Evolutionary conservation across 2,329 filamentous ascomycete species (phyloP), one percentile per base, ranked within the genome.

Genomic region (Setomelanomma holmii): DNA sequence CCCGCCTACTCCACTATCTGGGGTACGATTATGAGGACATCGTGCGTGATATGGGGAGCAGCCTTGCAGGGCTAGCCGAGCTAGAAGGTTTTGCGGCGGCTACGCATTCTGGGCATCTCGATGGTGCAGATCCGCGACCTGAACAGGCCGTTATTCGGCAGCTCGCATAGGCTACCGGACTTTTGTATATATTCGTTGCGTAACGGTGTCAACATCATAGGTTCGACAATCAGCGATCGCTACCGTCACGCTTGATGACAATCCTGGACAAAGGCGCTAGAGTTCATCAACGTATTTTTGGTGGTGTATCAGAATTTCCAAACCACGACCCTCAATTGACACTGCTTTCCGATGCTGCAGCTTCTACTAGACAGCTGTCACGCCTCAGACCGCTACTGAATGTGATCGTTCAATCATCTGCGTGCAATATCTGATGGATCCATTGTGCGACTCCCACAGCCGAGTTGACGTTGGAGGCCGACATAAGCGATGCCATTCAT

Each of bases 21-120:
- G 72, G 72, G 11, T 61, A 64, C 27, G 69, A 74, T 42, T 56
- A 70, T 34, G 66, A 72, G 30, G 70, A 74, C 34, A 69, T 71
- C 24, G 46, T 62, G 30, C 61, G 64, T 17, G 67, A 71, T 45
- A 48, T 75, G 39, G 71, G 69, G 30, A 64, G 54, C 50, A 58
- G 53, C 45, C 64, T 74, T 34, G 64, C 56, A 23, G 56, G 63
- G 45, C 56, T 70, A 49, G 71, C 67, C 42, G 65, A 68, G 46
- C 61, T 72, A 58, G 64, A 71, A 62, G 60, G 56, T 64, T 68
- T 55, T 30, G 50, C 46, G 41, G 48, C 51, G 39, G 42, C 49
- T 56, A 41, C 42, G 4, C 33, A 53, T 34, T 50, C 58, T 35
- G 58, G 56, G 27, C 46, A 51, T 33, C 33, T 40, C 24, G 54